phyloP scores from a whole-genome alignment of 2,329 filamentous ascomycete genomes.

The Alternaria dauci region DNA sequence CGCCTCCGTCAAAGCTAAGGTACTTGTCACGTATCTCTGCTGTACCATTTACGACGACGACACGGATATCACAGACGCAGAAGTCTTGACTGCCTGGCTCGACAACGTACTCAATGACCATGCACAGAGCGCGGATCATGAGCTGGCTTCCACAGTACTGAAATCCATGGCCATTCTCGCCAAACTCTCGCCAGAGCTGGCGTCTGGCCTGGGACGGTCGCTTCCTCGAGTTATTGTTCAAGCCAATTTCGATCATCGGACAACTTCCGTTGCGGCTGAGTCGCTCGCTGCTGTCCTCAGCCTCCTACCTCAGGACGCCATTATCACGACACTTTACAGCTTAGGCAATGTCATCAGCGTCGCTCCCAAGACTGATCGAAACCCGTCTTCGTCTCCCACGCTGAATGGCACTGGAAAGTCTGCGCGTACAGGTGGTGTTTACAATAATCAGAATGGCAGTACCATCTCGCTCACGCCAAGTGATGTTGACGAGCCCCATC shows the following conservation, averaged over 20 bases:
- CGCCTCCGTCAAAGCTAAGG: constrained; percentile 83
- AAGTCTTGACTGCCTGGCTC: constrained; percentile 83
- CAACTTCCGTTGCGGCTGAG: constrained; percentile 79
- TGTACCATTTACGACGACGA: constrained; percentile 82
- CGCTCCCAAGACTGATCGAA: constrained; percentile 62
- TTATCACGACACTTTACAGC: constrained; percentile 95
- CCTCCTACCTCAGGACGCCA: constrained; percentile 85
- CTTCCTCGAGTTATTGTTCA: constrained; percentile 90
- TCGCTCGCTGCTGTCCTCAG: constrained; percentile 84
- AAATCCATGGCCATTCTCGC: constrained; percentile 85
- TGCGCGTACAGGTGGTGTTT: constrained; percentile 47
- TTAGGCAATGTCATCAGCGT: constrained; percentile 94
- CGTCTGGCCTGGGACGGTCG: constrained; percentile 77
- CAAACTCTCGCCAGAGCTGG: constrained; percentile 74
- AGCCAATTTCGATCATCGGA: constrained; percentile 72
- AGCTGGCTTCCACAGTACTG: constrained; percentile 78
- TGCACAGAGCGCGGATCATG: constrained; percentile 81
- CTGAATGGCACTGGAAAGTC: constrained; percentile 61
- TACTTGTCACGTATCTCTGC: constrained; percentile 83
- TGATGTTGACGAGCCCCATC: constrained; percentile 79
- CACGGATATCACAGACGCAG: constrained; percentile 73
- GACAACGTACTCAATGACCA: constrained; percentile 82
- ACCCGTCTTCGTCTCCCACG: constrained; percentile 54
- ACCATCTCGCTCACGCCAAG: constrained; percentile 79
- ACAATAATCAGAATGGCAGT: constrained; percentile 70